phyloP scores from a whole-genome alignment of 1,284 basidiomycete genomes.

The Leccinum huronense region DNA sequence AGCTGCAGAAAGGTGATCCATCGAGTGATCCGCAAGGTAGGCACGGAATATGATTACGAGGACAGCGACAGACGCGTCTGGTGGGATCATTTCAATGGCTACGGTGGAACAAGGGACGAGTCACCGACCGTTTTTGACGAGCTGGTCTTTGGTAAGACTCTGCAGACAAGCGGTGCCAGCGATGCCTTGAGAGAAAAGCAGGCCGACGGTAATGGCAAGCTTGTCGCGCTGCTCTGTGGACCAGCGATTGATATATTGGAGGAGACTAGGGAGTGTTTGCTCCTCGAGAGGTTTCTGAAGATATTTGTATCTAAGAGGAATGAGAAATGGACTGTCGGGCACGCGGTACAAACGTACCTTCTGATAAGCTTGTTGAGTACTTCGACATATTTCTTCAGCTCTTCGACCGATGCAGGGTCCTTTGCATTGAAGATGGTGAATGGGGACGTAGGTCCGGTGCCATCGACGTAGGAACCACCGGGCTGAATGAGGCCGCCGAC shows the following conservation, averaged over 20 bases:
- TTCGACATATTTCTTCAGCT: slow-evolving; percentile 90
- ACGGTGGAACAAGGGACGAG: not conserved
- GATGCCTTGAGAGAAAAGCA: slow-evolving; percentile 81
- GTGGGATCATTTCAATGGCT: slow-evolving; percentile 2
- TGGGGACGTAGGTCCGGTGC: slow-evolving; percentile 74
- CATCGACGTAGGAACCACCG: slow-evolving; percentile 88
- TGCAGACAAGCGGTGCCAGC: slow-evolving; percentile 74
- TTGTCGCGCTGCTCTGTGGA: slow-evolving; percentile 73
- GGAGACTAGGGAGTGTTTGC: slow-evolving; percentile 74
- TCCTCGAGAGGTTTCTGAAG: slow-evolving; percentile 95
- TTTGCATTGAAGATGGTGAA: slow-evolving; percentile 84
- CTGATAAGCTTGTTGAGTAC: slow-evolving; percentile 94
- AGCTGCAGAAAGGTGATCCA: slow-evolving; percentile 79
- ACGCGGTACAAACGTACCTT: slow-evolving; percentile 50
- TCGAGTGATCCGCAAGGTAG: slow-evolving; percentile 76
- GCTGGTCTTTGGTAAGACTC: slow-evolving; percentile 88
- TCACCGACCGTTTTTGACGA: slow-evolving; percentile 83
- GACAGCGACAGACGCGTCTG: slow-evolving; percentile 76
- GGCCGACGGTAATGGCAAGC: slow-evolving; percentile 77
- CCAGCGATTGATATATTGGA: slow-evolving; percentile 92
- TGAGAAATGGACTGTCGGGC: slow-evolving; percentile 15
- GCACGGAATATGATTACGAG: slow-evolving; percentile 79
- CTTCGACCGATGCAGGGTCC: slow-evolving; percentile 72
- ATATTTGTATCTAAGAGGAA: slow-evolving; percentile 83
- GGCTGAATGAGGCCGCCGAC: slow-evolving; percentile 95